These are phyloP conservation scores for Pythium volutum DNA, from an alignment of 352 stramenopile genomes.

Conservation along the genomic window DNA sequence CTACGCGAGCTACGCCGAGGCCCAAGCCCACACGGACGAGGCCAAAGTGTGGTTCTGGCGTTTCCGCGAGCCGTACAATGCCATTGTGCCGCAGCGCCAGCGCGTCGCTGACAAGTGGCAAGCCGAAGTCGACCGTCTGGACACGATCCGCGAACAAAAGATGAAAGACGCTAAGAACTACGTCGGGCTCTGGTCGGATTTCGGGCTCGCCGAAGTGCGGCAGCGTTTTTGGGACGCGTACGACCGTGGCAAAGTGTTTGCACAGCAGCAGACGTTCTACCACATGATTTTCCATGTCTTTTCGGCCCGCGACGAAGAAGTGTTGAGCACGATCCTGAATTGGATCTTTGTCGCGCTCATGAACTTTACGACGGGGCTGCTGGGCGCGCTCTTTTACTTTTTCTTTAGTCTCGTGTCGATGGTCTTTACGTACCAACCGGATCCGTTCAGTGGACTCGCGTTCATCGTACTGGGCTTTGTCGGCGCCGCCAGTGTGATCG, in stretches of 20 bases:
- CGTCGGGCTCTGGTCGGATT: constrained; percentile 84
- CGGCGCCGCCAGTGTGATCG: constrained; percentile 70
- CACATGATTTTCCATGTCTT: constrained; percentile 80
- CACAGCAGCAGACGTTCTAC: constrained; percentile 87
- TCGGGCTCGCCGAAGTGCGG: constrained; percentile 71
- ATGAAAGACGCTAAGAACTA: constrained; percentile 78
- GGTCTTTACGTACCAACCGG: constrained; percentile 81
- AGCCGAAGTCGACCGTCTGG: constrained; percentile 48
- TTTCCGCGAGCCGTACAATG: constrained; percentile 72
- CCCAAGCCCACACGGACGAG: constrained; percentile 56
- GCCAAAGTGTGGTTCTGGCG: constrained; percentile 88
- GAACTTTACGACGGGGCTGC: constrained; percentile 87
- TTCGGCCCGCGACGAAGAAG: constrained; percentile 63
- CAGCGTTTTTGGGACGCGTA: constrained; percentile 79
- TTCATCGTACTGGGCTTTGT: constrained; percentile 77
- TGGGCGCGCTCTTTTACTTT: constrained; percentile 84
- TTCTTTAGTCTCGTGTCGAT: constrained; percentile 81
- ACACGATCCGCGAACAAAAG: constrained; percentile 54
- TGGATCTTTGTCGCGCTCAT: constrained; percentile 82
- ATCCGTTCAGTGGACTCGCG: constrained; percentile 66
- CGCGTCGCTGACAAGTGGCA: constrained; percentile 57
- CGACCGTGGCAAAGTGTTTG: constrained; percentile 83
- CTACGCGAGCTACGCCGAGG: constrained; percentile 48
- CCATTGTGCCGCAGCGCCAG: constrained; percentile 54
- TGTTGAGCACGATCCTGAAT: constrained; percentile 75